Evolutionary conservation across 768 basidiomycete species (phyloP).

Genomic region (Tulasnella sp.): DNA sequence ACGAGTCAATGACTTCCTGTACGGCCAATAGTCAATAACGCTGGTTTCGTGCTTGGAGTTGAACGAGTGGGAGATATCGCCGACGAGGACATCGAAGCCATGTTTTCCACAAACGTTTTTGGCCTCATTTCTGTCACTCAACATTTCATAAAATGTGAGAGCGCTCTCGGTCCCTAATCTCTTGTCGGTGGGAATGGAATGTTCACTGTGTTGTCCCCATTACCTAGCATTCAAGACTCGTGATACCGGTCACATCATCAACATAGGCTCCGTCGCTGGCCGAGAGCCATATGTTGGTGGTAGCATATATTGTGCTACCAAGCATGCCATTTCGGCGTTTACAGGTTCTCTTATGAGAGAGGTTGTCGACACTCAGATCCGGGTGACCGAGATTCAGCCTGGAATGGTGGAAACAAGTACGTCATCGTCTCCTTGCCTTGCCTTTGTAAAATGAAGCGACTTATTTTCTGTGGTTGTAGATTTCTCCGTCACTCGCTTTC

Average conservation of each 20-base stretch:
- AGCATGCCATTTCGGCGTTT: slow-evolving; percentile 81
- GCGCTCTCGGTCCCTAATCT: background rate
- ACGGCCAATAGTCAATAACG: slow-evolving; percentile 52
- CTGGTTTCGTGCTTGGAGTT: slow-evolving; percentile 82
- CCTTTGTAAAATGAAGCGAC: background rate
- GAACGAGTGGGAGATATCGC: slow-evolving; percentile 80
- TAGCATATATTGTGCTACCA: slow-evolving; percentile 87
- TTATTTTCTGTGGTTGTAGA: slow-evolving; percentile 35
- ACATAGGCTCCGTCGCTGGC: slow-evolving; percentile 89
- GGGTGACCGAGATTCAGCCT: slow-evolving; percentile 92
- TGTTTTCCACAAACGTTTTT: slow-evolving; percentile 62
- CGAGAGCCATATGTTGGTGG: slow-evolving; percentile 84
- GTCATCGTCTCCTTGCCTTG: background rate
- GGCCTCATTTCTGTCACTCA: slow-evolving; percentile 82
- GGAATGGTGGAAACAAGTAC: slow-evolving; percentile 72
- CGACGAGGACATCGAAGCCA: slow-evolving; percentile 68
- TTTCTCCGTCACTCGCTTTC: slow-evolving; percentile 85
- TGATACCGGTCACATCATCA: slow-evolving; percentile 77
- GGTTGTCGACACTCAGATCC: slow-evolving; percentile 84
- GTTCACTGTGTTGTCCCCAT: background rate
- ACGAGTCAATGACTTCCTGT: background rate
- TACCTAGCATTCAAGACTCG: slow-evolving; percentile 63
- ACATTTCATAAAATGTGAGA: slow-evolving; percentile 51
- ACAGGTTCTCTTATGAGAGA: slow-evolving; percentile 73
- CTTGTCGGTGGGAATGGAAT: background rate